A percentile compares a stretch with the other conserved stretches of the same genome.
phyloP scores from a whole-genome alignment of 805 yeast species.

The Kluyveromyces siamensis region DNA sequence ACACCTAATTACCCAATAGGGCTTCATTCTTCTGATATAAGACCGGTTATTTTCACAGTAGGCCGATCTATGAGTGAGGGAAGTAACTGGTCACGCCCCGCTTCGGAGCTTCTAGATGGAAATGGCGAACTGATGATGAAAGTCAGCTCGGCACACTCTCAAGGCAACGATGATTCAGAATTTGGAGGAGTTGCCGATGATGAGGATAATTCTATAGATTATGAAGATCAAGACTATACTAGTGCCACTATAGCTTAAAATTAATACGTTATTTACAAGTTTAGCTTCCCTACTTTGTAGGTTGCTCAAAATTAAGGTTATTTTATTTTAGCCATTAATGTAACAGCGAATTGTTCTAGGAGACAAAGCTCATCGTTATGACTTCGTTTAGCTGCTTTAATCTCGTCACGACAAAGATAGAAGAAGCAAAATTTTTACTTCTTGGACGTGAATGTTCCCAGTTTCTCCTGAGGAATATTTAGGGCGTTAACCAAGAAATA shows the following conservation, averaged over 20 bases:
- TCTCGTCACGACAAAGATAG: no score
- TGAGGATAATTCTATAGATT: slow-evolving; percentile 16
- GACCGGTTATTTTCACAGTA: slow-evolving; percentile 3
- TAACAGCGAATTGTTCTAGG: no score
- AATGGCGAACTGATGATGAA: slow-evolving; percentile 9
- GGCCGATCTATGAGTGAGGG: slow-evolving; percentile 12
- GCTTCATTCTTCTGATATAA: background rate
- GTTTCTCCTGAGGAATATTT: slow-evolving; percentile 12
- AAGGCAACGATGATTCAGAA: slow-evolving; percentile 12
- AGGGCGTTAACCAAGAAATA: slow-evolving; percentile 49
- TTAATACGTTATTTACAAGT: background rate
- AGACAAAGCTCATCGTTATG: no score
- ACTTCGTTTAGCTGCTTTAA: no score
- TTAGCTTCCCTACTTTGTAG: background rate
- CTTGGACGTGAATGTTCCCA: background rate
- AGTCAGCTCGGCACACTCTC: background rate
- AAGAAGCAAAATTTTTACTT: no score
- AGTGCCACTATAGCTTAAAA: background rate
- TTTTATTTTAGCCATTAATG: no score
- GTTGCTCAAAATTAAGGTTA: background rate
- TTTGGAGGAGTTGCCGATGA: slow-evolving; percentile 18
- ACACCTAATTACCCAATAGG: slow-evolving; percentile 1
- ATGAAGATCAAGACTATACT: slow-evolving; percentile 1
- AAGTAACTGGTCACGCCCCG: slow-evolving; percentile 14
- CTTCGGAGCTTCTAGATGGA: slow-evolving; percentile 7